Evolutionary conservation across 768 basidiomycete genomes (phyloP).

Genomic region (Trichaptum fuscoviolaceum): DNA sequence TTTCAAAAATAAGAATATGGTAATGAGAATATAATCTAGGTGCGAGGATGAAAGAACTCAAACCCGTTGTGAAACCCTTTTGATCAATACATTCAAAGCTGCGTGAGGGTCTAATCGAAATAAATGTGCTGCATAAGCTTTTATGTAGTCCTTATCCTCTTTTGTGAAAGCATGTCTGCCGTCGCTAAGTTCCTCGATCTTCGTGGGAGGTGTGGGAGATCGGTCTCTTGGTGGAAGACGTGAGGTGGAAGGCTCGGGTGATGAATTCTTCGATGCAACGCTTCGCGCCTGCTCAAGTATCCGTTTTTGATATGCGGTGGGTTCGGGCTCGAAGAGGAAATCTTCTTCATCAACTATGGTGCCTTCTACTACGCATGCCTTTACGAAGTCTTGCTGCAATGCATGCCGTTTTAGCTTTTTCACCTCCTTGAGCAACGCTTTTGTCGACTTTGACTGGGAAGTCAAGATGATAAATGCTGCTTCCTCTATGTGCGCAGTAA

Average conservation of each 20-base stretch:
- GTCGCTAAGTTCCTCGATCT: conserved; percentile 24
- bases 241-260: conserved; percentile 9
- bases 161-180: conserved; percentile 42
- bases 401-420: conserved; percentile 34
- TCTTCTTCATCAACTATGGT: conserved; percentile 38
- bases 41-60: conserved; percentile 4
- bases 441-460: conserved; percentile 44
- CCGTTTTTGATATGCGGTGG: conserved; percentile 16
- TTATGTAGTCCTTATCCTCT: conserved; percentile 45
- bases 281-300: conserved; percentile 12
- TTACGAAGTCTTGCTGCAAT: conserved; percentile 48
- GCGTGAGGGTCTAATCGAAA: conserved; percentile 44
- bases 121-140: conserved; percentile 39
- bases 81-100: conserved; percentile 31
- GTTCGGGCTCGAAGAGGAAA: conserved; percentile 37
- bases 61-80: conserved; percentile 43
- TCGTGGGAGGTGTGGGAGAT: conserved; percentile 46
- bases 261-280: conserved; percentile 14
- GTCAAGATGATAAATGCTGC: conserved; percentile 62
- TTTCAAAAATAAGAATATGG: conserved; percentile 19
- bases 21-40: conserved; percentile 3
- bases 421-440: conserved; percentile 38
- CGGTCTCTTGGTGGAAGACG: conserved; percentile 8
- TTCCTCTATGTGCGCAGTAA: conserved; percentile 43
- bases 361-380: conserved; percentile 43